phyloP scores from a whole-genome alignment of 148 eudicot species.

The Fagopyrum esculentum region DNA sequence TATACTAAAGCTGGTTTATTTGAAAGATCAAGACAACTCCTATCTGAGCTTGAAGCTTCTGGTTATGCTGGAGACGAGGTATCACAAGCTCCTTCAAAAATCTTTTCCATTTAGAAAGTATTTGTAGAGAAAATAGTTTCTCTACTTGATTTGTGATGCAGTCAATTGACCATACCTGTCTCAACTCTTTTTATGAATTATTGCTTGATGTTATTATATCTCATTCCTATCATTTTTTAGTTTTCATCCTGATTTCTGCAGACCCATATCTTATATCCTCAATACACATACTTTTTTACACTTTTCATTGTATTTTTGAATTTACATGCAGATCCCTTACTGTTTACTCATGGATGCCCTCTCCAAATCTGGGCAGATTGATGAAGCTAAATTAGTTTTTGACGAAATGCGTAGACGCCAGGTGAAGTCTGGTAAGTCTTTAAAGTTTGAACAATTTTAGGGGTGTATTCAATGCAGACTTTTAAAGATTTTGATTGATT shows the following conservation, averaged over 20 bases:
- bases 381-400: constrained; percentile 63
- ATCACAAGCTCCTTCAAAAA: constrained; percentile 2
- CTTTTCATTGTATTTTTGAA: not conserved
- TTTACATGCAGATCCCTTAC: constrained; percentile 73
- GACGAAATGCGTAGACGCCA: constrained; percentile 50
- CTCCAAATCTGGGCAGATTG: constrained; percentile 67
- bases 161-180: not conserved
- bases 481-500: too few species aligned
- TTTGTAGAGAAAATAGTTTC: not conserved
- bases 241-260: not conserved
- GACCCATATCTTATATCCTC: not conserved
- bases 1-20: constrained; percentile 76
- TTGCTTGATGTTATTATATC: not conserved
- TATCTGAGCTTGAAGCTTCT: constrained; percentile 57
- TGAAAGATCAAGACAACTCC: constrained; percentile 59
- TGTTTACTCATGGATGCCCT: constrained; percentile 86
- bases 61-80: constrained; percentile 91
- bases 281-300: not conserved
- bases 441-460: not conserved
- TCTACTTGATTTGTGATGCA: not conserved
- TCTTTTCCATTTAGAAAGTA: not conserved
- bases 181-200: not conserved
- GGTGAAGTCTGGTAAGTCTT: constrained; percentile 58
- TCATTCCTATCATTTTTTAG: not conserved
- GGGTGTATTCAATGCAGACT: too few species aligned